These are phyloP conservation scores for Aaosphaeria pasadenensis DNA, from an alignment of 2,329 filamentous ascomycete genomes.

Conservation along the genomic window DNA sequence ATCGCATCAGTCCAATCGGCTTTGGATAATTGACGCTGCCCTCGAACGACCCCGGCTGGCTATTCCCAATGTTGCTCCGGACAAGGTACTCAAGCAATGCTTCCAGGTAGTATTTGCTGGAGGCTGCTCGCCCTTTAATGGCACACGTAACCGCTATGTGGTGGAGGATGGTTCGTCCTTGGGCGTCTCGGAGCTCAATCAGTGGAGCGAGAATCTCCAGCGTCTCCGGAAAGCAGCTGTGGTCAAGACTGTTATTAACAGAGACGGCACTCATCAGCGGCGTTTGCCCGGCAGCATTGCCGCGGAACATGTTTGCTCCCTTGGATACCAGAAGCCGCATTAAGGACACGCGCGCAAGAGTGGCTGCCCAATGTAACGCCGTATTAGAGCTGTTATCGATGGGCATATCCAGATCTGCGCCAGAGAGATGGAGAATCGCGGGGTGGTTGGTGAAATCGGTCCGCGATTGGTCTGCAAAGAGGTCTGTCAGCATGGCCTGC, in stretches of 20 bases:
- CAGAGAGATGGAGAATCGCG: slow-evolving; percentile 70
- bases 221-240: slow-evolving; percentile 83
- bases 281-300: slow-evolving; percentile 88
- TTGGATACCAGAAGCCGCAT: slow-evolving; percentile 76
- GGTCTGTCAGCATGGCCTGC: slow-evolving; percentile 78
- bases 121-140: slow-evolving; percentile 86
- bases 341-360: slow-evolving; percentile 79
- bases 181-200: slow-evolving; percentile 85
- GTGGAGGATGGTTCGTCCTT: slow-evolving; percentile 87
- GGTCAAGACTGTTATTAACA: slow-evolving; percentile 92
- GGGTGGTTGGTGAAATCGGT: slow-evolving; percentile 73
- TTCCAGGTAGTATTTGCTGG: slow-evolving; percentile 94
- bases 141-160: slow-evolving; percentile 96
- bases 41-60: slow-evolving; percentile 30
- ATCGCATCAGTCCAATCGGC: slow-evolving; percentile 82
- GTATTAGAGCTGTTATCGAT: slow-evolving; percentile 88
- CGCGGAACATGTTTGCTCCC: slow-evolving; percentile 82
- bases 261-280: slow-evolving; percentile 88
- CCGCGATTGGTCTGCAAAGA: slow-evolving; percentile 53
- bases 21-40: slow-evolving; percentile 57
- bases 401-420: slow-evolving; percentile 84
- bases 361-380: slow-evolving; percentile 93
- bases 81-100: slow-evolving; percentile 93
- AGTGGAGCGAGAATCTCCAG: slow-evolving; percentile 85
- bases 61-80: slow-evolving; percentile 56